Conservation (phyloP, 2,329 filamentous ascomycete genomes). For the Botrytis elliptica region DNA sequence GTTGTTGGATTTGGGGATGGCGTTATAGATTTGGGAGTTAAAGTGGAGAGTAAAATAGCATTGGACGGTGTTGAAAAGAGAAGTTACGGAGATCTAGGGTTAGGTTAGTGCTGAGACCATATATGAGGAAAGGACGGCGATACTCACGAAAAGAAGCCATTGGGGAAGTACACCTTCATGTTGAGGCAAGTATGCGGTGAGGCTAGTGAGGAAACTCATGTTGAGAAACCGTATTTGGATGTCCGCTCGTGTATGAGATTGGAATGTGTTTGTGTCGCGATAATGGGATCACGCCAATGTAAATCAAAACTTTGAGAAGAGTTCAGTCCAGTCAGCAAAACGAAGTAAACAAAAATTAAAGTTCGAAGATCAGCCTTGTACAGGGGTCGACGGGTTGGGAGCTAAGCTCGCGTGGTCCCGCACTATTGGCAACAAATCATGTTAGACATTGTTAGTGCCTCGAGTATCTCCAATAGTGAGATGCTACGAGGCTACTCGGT, state of each 20-base stretch:
- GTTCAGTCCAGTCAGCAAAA: not conserved
- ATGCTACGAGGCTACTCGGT: constrained; percentile 1
- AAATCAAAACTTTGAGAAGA: not conserved
- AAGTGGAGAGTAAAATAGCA: constrained; percentile 77
- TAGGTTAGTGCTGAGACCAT: constrained; percentile 10
- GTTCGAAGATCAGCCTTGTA: constrained; percentile 1
- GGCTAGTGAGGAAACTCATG: constrained; percentile 26
- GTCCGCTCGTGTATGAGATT: not conserved
- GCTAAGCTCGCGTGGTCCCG: not conserved
- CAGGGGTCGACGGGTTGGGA: not conserved
- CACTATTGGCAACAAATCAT: constrained; percentile 1
- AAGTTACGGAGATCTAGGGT: constrained; percentile 73
- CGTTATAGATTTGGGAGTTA: constrained; percentile 78
- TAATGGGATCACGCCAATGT: not conserved
- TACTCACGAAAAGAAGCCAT: constrained; percentile 62
- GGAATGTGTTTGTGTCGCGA: not conserved
- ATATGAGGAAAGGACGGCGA: not conserved
- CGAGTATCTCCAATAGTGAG: not conserved
- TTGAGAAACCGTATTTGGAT: not conserved
- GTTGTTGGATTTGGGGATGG: not conserved
- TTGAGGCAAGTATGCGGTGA: constrained; percentile 36
- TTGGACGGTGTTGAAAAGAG: constrained; percentile 82
- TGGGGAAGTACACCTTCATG: constrained; percentile 55
- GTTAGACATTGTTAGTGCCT: not conserved
- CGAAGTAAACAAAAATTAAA: not conserved